Evolutionary conservation across 108 stramenopile genomes (phyloP).

Genomic region (Aurantiochytrium sp.): DNA sequence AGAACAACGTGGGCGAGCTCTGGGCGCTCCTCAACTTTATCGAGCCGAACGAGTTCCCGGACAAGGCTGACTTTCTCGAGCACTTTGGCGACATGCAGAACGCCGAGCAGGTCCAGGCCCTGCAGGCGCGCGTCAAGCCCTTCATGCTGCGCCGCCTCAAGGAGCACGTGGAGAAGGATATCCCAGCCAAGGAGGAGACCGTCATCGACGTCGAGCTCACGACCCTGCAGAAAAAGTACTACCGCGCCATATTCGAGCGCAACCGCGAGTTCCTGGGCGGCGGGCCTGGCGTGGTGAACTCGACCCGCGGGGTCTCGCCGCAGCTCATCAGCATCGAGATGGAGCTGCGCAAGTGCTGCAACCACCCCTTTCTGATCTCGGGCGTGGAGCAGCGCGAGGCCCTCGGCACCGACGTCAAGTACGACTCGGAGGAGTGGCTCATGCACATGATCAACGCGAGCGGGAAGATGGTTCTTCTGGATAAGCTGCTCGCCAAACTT

Average conservation of each 20-base stretch:
- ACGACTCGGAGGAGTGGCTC: slow-evolving; percentile 57
- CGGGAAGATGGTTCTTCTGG: slow-evolving; percentile 97
- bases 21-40: slow-evolving; percentile 84
- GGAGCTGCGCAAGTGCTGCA: slow-evolving; percentile 98
- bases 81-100: slow-evolving; percentile 86
- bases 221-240: slow-evolving; percentile 94
- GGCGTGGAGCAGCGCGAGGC: slow-evolving; percentile 88
- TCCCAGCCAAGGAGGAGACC: slow-evolving; percentile 97
- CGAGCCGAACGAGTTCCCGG: slow-evolving; percentile 42
- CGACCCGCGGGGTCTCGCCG: slow-evolving; percentile 42
- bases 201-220: slow-evolving; percentile 98
- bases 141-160: slow-evolving; percentile 89
- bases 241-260: slow-evolving; percentile 92
- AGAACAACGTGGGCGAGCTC: slow-evolving; percentile 78
- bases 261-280: slow-evolving; percentile 84
- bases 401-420: neutral
- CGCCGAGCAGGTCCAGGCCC: slow-evolving; percentile 80
- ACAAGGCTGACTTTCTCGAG: slow-evolving; percentile 72
- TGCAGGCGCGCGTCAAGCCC: slow-evolving; percentile 85
- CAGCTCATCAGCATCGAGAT: slow-evolving; percentile 96
- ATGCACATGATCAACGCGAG: slow-evolving; percentile 41
- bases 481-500: slow-evolving; percentile 96
- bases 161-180: slow-evolving; percentile 97
- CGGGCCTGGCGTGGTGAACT: slow-evolving; percentile 55
- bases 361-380: slow-evolving; percentile 92